phyloP scores from a whole-genome alignment of 441 rosid species.

The Jatropha podagrica region DNA sequence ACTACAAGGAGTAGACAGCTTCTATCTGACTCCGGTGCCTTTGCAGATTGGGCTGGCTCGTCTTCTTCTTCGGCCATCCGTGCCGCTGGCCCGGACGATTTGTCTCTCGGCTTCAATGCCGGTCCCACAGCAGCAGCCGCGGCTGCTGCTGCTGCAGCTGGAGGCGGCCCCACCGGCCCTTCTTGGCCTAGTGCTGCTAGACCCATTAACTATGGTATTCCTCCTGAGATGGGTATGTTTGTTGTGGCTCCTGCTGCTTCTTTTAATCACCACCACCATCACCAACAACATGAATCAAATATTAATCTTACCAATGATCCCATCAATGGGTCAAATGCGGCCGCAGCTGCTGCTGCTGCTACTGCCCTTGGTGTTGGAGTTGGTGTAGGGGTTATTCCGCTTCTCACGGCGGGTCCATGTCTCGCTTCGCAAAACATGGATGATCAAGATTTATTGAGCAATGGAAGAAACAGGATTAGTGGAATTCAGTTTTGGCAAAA shows the following conservation, averaged over 20 bases:
- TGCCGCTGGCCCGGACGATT: slow-evolving; percentile 75
- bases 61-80: slow-evolving; percentile 55
- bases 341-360: slow-evolving; percentile 44
- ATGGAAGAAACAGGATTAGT: slow-evolving; percentile 38
- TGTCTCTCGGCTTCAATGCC: slow-evolving; percentile 96
- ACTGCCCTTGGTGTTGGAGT: slow-evolving; percentile 60
- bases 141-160: slow-evolving; percentile 30
- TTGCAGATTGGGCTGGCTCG: slow-evolving; percentile 83
- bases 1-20: slow-evolving; percentile 78
- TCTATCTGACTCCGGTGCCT: slow-evolving; percentile 86
- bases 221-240: slow-evolving; percentile 80
- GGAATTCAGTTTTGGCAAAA: slow-evolving; percentile 78
- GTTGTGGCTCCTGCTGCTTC: slow-evolving; percentile 75
- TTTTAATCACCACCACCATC: slow-evolving; percentile 53
- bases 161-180: slow-evolving; percentile 37
- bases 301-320: slow-evolving; percentile 37
- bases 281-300: slow-evolving; percentile 41
- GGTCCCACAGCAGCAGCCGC: slow-evolving; percentile 48
- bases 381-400: slow-evolving; percentile 82
- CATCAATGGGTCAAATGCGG: slow-evolving; percentile 40
- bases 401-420: slow-evolving; percentile 56
- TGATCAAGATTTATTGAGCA: slow-evolving; percentile 44
- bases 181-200: slow-evolving; percentile 46
- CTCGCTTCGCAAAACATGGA: slow-evolving; percentile 46
- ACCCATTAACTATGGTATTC: slow-evolving; percentile 44